These are phyloP conservation scores for Baorangia bicolor DNA, from an alignment of 768 basidiomycete species.

Conservation along the genomic window DNA sequence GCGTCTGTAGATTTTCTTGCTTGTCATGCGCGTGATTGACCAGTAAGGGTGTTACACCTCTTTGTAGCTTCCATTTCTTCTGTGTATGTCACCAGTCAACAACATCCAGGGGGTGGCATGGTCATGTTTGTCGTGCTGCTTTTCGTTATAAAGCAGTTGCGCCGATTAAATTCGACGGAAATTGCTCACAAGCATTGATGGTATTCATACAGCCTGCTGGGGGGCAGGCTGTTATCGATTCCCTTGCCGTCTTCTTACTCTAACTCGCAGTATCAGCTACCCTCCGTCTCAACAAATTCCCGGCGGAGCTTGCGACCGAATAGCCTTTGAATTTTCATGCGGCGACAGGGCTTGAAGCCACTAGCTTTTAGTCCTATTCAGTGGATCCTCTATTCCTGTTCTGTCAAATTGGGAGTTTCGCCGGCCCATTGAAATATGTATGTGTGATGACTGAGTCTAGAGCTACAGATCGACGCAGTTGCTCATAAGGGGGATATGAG, in stretches of 20 bases:
- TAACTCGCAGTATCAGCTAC: background rate
- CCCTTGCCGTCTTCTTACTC: slow-evolving; percentile 6
- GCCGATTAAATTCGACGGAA: slow-evolving; percentile 27
- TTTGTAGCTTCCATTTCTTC: background rate
- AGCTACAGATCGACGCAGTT: slow-evolving; percentile 10
- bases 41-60: background rate
- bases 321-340: background rate
- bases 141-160: slow-evolving; percentile 14
- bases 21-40: background rate
- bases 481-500: slow-evolving; percentile 8
- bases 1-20: background rate
- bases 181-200: slow-evolving; percentile 17
- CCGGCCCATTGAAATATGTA: background rate
- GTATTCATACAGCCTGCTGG: slow-evolving; percentile 12
- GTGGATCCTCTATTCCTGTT: background rate
- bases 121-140: slow-evolving; percentile 9
- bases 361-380: background rate
- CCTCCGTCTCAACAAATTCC: background rate
- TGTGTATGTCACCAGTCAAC: background rate
- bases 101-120: slow-evolving; percentile 5
- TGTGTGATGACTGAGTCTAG: background rate
- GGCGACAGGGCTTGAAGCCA: background rate
- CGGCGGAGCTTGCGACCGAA: slow-evolving; percentile 3
- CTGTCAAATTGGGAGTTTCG: background rate
- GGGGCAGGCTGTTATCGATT: slow-evolving; percentile 3